phyloP scores from a whole-genome alignment of 768 basidiomycete species.

The Leccinum obscurum region DNA sequence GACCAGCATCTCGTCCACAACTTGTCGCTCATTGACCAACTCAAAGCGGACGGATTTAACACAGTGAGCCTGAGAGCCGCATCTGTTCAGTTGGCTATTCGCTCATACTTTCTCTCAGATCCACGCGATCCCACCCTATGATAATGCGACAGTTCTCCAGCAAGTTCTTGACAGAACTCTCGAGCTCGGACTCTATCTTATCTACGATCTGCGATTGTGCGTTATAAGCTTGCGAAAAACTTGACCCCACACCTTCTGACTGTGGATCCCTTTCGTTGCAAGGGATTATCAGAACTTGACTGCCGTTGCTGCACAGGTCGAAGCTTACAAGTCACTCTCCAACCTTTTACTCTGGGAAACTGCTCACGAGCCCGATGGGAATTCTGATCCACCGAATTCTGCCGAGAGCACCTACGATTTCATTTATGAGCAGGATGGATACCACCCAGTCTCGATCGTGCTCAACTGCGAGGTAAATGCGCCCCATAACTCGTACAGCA shows the following conservation, averaged over 20 bases:
- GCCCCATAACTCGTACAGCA: rapidly evolving
- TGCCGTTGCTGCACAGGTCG: slow-evolving; percentile 62
- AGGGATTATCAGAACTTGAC: slow-evolving; percentile 62
- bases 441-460: slow-evolving; percentile 58
- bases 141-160: slow-evolving; percentile 44
- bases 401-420: slow-evolving; percentile 46
- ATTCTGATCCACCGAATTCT: slow-evolving; percentile 61
- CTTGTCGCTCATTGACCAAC: slow-evolving; percentile 49
- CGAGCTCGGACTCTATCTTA: slow-evolving; percentile 49
- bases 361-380: slow-evolving; percentile 72
- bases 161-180: slow-evolving; percentile 20
- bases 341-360: slow-evolving; percentile 75
- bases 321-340: slow-evolving; percentile 59
- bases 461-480: slow-evolving; percentile 43
- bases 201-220: slow-evolving; percentile 77
- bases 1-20: slow-evolving; percentile 54
- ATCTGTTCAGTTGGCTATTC: neutral
- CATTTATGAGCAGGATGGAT: slow-evolving; percentile 52
- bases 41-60: slow-evolving; percentile 55
- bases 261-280: slow-evolving; percentile 2
- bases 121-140: slow-evolving; percentile 71
- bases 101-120: slow-evolving; percentile 45
- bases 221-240: slow-evolving; percentile 1
- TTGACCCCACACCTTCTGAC: neutral
- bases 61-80: slow-evolving; percentile 15